Base-by-base conservation (phyloP, 192 early-diverging fungal genomes). In the Allomyces macrogynus region DNA sequence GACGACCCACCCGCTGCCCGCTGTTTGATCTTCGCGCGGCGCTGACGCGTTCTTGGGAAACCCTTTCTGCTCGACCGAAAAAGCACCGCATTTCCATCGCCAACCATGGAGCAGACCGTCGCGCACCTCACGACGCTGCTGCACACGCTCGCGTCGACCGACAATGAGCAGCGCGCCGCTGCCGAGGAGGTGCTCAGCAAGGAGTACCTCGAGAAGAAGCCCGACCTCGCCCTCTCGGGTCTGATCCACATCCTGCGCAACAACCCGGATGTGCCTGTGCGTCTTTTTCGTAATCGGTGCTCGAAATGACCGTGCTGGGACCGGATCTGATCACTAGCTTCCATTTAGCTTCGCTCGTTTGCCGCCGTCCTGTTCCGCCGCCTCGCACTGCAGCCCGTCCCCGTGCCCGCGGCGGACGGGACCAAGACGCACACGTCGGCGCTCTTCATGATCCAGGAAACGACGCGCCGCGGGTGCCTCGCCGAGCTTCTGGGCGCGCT, bases 401-500 rank as follows among this genome's bases (percentile, higher is more conserved):
- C 74, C 1, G 61, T 69, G 23, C 27, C 23, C 24, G 49, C 60
- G 5, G 61, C 63, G 26, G 74, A 73, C 40, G 71, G 65, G 61
- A 77, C 80, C 63, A 76, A 78, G 66, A 74, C 77, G 63, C 74
- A 79, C 63, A 74, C 74, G 63, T 73, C 74, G n/a, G 77, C 92
- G 64, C 96, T 89, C 86, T 82, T 82, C 57, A 73, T 78, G 27
- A 77, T 94, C 60, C 81, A 84, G 43, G 76, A 76, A 11, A 66
- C 73, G 7, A 83, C 86, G 23, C 80, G 87, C 25, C 69, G 80
- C 61, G 80, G 79, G 49, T 82, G 87, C 69, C 87, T 93, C 75
- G 72, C 66, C 9, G 82, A 86, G 68, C 82, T 99, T 22, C 73
- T 99, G 63, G 75, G 81, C 22, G 82, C 91, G 23, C 80, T 99